Percentiles rank a stretch among this genome's conserved stretches.
Evolutionary conservation across 2,329 filamentous ascomycete species (phyloP).

Genomic region (Emericellopsis atlantica): DNA sequence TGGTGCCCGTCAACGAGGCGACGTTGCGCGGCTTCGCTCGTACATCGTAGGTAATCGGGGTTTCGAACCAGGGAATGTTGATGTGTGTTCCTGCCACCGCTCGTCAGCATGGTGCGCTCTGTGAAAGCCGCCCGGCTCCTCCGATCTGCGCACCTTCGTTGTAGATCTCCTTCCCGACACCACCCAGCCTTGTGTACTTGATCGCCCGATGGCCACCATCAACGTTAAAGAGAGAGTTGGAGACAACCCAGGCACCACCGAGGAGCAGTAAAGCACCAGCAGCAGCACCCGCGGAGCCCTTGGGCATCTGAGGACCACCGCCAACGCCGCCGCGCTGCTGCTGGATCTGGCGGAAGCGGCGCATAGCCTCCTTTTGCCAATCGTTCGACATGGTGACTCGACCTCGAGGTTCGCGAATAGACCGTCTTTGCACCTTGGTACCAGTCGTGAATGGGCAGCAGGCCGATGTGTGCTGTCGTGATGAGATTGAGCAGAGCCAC

Average conservation of each 20-base stretch:
- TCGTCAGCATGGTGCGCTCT: constrained; percentile 3
- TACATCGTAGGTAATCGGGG: constrained; percentile 92
- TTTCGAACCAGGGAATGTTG: constrained; percentile 93
- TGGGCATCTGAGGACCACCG: constrained; percentile 27
- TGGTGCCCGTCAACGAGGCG: constrained; percentile 92
- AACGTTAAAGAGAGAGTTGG: constrained; percentile 63
- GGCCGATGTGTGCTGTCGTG: background rate
- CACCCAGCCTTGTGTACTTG: constrained; percentile 88
- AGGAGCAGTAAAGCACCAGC: constrained; percentile 29
- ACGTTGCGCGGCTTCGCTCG: constrained; percentile 96
- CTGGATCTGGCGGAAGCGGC: constrained; percentile 35
- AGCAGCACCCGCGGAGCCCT: constrained; percentile 24
- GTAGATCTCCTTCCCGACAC: constrained; percentile 95
- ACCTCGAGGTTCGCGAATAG: background rate
- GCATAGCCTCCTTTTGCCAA: constrained; percentile 37
- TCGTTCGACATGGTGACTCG: constrained; percentile 11
- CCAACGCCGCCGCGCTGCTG: constrained; percentile 27
- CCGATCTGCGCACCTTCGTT: constrained; percentile 54
- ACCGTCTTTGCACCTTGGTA: too few species aligned
- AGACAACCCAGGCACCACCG: constrained; percentile 37
- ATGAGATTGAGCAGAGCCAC: background rate
- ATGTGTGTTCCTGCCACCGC: constrained; percentile 71
- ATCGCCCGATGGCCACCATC: constrained; percentile 98
- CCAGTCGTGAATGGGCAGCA: too few species aligned
- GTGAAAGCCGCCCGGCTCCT: constrained; percentile 2